Evolutionary conservation across 345 rosid genomes (phyloP), one percentile per base, ranked within the genome.

Genomic region (Hibiscus syriacus): DNA sequence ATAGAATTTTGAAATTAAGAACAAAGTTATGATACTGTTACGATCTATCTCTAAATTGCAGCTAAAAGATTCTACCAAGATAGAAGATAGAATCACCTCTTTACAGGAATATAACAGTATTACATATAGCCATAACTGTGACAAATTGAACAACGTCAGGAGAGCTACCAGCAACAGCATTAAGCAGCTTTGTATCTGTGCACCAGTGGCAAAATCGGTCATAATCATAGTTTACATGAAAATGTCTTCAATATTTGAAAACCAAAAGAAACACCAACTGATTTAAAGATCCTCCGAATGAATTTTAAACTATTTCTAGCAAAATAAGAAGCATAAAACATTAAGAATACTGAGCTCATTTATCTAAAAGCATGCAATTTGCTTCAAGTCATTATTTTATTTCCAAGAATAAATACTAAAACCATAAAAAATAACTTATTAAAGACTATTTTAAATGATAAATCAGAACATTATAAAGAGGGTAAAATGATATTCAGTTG

Each of bases 121-220:
- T 94, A 62, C 99, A 91, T 65, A 89, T 83, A 27, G 98, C 97
- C 98, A 94, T 94, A 73, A 91, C 82, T 36, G 89, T 91, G 60
- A 94, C 92, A 82, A 88, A 94, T 70, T 75, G 87, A 60, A 85
- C 82, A 57, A 86, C 92, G 78, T 94, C 96, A 60, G 89, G 77
- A 78, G 98, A 86, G 72, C 96, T 85, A 73, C 87, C 77, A 66
- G 85, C 71, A 72, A 94, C 67, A 73, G 89, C 96, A 84, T 81
- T 81, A 55, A 85, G 82, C 78, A 94, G 84, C 67, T 76, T 82
- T 59, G 20, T 64, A 81, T 94, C 99, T 94, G 88, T 39, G 53
- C 9, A 49, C 45, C 32, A 54, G 55, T 10, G 9, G 39, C 5
- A 11, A 68, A 39, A 56, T 39, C 39, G 25, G 56, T 68, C 60